Evolutionary conservation across 2,329 filamentous ascomycete species (phyloP).

Genomic region (Pseudogymnoascus sp.): DNA sequence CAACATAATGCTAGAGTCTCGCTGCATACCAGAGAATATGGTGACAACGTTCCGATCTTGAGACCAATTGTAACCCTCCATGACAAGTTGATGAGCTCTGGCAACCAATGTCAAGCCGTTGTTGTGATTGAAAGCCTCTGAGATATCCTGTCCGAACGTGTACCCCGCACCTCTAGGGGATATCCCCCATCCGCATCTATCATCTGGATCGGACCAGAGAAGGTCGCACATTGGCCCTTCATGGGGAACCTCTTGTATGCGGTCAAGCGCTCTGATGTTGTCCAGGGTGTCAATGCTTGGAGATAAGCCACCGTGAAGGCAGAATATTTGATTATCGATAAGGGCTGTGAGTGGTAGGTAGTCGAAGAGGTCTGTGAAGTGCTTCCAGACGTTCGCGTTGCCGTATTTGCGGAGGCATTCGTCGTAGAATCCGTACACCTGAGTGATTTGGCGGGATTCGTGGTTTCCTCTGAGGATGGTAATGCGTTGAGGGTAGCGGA

Average conservation of each 20-base stretch:
- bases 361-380: slow-evolving; percentile 97
- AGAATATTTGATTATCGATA: slow-evolving; percentile 53
- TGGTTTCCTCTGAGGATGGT: slow-evolving; percentile 93
- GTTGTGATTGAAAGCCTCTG: slow-evolving; percentile 98
- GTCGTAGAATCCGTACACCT: slow-evolving; percentile 97
- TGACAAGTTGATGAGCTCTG: slow-evolving; percentile 93
- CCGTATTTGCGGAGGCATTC: slow-evolving; percentile 95
- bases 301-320: slow-evolving; percentile 88
- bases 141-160: slow-evolving; percentile 95
- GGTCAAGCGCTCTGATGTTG: slow-evolving; percentile 88
- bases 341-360: slow-evolving; percentile 80
- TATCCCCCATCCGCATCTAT: slow-evolving; percentile 93
- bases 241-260: slow-evolving; percentile 96
- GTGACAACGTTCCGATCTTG: slow-evolving; percentile 97
- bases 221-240: slow-evolving; percentile 99
- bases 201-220: slow-evolving; percentile 96
- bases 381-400: slow-evolving; percentile 92
- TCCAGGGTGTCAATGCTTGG: slow-evolving; percentile 90
- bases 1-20: not conserved
- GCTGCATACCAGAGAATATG: slow-evolving; percentile 78
- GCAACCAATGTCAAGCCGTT: slow-evolving; percentile 94
- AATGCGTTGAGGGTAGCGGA: slow-evolving; percentile 94
- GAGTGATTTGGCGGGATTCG: slow-evolving; percentile 94
- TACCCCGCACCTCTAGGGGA: slow-evolving; percentile 90
- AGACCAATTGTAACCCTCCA: slow-evolving; percentile 99